Evolutionary conservation across 2,329 filamentous ascomycete species (phyloP).

Genomic region (Corynespora cassiicola): DNA sequence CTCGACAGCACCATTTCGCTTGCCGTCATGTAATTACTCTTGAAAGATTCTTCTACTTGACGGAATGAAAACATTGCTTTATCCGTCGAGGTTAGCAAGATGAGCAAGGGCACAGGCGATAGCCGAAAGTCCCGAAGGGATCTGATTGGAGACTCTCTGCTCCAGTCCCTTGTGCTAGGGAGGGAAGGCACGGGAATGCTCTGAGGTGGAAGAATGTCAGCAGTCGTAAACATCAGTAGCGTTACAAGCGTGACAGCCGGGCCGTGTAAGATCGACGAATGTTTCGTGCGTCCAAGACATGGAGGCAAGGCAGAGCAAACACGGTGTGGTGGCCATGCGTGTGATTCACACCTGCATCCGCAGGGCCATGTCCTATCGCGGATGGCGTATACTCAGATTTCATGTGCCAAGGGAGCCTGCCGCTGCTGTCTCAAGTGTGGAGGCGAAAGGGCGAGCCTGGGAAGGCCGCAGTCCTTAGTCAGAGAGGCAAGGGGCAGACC

Average conservation of each 20-base stretch:
- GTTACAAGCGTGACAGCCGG: slow-evolving; percentile 29
- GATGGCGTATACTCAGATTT: slow-evolving; percentile 39
- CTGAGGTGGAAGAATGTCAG: slow-evolving; percentile 44
- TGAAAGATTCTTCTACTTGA: slow-evolving; percentile 27
- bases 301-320: slow-evolving; percentile 33
- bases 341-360: slow-evolving; percentile 38
- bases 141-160: slow-evolving; percentile 39
- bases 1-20: slow-evolving; percentile 33
- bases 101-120: slow-evolving; percentile 44
- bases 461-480: slow-evolving; percentile 34
- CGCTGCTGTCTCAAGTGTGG: slow-evolving; percentile 36
- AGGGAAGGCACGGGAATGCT: slow-evolving; percentile 42
- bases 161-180: slow-evolving; percentile 38
- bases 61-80: slow-evolving; percentile 41
- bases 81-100: slow-evolving; percentile 40
- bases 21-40: slow-evolving; percentile 38
- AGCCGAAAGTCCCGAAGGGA: slow-evolving; percentile 37
- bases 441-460: slow-evolving; percentile 31
- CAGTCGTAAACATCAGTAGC: slow-evolving; percentile 39
- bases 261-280: slow-evolving; percentile 38
- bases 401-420: slow-evolving; percentile 38
- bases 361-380: slow-evolving; percentile 31
- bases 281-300: slow-evolving; percentile 39
- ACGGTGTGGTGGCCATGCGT: slow-evolving; percentile 42
- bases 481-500: slow-evolving; percentile 40